Percentiles rank a stretch among this genome's conserved stretches.
Conservation (phyloP, 2,329 filamentous ascomycete genomes). For the Cadophora luteo-olivacea region DNA sequence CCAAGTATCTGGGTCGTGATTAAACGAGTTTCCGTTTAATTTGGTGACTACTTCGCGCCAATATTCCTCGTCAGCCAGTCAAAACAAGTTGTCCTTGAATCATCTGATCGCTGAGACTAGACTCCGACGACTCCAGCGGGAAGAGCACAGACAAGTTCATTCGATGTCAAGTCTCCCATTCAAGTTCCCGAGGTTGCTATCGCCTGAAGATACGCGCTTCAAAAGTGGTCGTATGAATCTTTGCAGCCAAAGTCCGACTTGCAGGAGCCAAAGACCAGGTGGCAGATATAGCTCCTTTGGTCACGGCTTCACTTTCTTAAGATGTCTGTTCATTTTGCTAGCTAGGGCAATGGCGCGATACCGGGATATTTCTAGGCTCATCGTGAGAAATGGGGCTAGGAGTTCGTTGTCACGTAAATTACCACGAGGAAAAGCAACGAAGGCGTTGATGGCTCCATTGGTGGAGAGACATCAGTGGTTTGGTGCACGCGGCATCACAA, state of each 20-base stretch:
- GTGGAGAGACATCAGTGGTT: neutral
- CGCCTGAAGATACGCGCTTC: neutral
- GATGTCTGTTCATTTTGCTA: neutral
- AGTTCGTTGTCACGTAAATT: too few species aligned
- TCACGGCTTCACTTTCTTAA: neutral
- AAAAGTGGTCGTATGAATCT: neutral
- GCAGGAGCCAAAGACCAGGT: neutral
- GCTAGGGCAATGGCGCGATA: neutral
- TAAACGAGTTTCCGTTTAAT: neutral
- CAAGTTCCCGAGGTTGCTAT: neutral
- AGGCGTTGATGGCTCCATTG: neutral
- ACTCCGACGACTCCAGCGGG: neutral
- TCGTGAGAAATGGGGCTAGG: neutral
- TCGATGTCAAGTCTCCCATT: neutral
- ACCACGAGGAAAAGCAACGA: neutral
- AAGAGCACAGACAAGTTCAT: neutral
- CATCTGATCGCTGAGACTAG: neutral
- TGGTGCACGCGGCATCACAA: neutral
- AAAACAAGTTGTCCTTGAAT: neutral
- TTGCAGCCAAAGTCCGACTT: neutral
- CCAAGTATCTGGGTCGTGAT: conserved; percentile 5
- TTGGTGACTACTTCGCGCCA: neutral
- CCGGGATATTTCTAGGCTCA: neutral
- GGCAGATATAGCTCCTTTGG: neutral
- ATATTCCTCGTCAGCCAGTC: neutral